Conservation (phyloP, 208 protist species). For the Acanthamoeba lenticulata region DNA sequence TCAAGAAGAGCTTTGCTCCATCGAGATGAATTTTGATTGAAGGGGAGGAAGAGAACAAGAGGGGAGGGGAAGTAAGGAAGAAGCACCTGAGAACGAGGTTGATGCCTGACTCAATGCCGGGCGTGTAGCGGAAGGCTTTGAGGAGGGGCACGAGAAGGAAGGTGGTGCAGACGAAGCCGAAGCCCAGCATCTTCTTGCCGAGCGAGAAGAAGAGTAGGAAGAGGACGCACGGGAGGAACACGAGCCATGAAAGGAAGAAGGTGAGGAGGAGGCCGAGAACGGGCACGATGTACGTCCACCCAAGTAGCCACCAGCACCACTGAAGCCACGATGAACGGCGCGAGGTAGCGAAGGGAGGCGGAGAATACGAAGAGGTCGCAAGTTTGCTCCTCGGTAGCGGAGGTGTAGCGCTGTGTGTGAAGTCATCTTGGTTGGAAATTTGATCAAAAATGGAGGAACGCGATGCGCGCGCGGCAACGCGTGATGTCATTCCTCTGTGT, state of each 20-base stretch:
- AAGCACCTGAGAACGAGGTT: not conserved
- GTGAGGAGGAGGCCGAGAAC: not conserved
- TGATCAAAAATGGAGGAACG: too few relatives aligned
- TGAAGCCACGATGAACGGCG: not conserved
- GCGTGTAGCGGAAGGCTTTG: slow-evolving; percentile 33
- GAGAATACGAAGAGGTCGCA: not conserved
- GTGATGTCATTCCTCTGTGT: too few relatives aligned
- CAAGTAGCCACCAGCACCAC: not conserved
- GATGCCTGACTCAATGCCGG: not conserved
- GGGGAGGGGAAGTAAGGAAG: not conserved
- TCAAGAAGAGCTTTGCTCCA: not conserved
- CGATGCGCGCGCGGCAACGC: too few relatives aligned
- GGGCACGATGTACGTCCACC: not conserved
- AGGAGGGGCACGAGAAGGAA: not conserved
- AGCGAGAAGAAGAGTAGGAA: slow-evolving; percentile 35
- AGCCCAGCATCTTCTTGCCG: slow-evolving; percentile 38
- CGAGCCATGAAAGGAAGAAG: slow-evolving; percentile 18
- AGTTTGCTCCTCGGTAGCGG: too few relatives aligned
- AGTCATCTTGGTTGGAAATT: too few relatives aligned
- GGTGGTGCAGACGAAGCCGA: slow-evolving; percentile 30
- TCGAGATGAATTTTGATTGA: not conserved
- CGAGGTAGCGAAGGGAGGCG: not conserved
- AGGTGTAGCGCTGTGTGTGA: too few relatives aligned
- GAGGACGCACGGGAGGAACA: not conserved
- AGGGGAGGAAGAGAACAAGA: not conserved